A percentile compares a stretch with the other conserved stretches of the same genome.
phyloP scores from a whole-genome alignment of 305 asterid genomes.

The Fraxinus latifolia region DNA sequence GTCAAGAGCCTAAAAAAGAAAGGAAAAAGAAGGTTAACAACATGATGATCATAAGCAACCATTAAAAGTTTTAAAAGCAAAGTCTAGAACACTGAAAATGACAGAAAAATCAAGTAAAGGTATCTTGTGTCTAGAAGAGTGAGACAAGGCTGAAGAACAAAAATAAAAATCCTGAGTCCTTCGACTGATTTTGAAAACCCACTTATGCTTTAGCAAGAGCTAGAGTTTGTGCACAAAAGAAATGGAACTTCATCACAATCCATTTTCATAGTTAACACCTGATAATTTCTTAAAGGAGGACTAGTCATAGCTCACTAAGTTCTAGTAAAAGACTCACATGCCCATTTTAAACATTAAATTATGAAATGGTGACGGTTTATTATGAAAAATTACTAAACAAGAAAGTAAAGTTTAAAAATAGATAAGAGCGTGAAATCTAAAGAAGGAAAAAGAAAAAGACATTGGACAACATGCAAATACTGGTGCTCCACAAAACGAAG shows the following conservation, averaged over 20 bases:
- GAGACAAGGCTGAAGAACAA: constrained; percentile 5
- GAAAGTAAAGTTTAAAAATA: background rate
- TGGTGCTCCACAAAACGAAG: background rate
- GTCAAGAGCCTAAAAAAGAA: constrained; percentile 62
- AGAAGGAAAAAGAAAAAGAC: background rate
- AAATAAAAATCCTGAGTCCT: background rate
- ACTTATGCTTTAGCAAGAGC: background rate
- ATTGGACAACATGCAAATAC: background rate
- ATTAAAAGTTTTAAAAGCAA: constrained; percentile 1
- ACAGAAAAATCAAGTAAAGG: background rate
- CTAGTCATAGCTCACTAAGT: constrained; percentile 7
- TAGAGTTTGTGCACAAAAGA: background rate
- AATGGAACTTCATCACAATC: background rate
- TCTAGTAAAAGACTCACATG: background rate
- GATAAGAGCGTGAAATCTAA: background rate
- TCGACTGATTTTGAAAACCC: background rate
- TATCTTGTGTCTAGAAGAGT: background rate
- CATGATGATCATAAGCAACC: constrained; percentile 22
- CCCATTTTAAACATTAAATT: background rate
- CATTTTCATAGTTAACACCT: background rate
- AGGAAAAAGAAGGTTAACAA: background rate
- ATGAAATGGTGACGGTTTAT: background rate
- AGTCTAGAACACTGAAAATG: constrained; percentile 6
- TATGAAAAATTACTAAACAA: background rate
- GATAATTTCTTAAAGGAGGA: background rate